These are phyloP conservation scores for Sutorius eximius DNA, from an alignment of 1,284 basidiomycete genomes.

Conservation along the genomic window DNA sequence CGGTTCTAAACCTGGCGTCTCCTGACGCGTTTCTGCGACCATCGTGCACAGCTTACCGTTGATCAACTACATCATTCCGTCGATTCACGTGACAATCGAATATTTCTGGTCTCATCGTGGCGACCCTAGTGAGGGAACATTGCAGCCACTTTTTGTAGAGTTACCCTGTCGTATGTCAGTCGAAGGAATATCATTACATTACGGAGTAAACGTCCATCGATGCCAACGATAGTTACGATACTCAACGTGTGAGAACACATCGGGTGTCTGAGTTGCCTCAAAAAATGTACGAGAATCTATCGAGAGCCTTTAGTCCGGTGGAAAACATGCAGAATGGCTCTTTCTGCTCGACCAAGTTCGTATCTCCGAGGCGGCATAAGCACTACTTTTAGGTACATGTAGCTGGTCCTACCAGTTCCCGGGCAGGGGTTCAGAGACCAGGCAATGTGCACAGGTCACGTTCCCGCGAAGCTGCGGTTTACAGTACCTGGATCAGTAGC, in stretches of 20 bases:
- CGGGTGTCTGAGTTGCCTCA: background rate
- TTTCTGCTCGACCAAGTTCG: background rate
- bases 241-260: background rate
- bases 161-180: background rate
- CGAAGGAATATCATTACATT: background rate
- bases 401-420: background rate
- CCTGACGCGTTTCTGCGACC: background rate
- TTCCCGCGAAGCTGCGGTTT: conserved; percentile 13
- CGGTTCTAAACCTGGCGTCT: background rate
- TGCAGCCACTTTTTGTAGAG: no score
- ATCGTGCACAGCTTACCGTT: background rate
- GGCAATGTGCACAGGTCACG: background rate
- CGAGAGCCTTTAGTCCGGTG: background rate
- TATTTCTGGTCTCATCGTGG: background rate
- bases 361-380: background rate
- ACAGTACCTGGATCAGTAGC: background rate
- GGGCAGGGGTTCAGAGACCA: background rate
- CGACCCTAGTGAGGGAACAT: background rate
- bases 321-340: background rate
- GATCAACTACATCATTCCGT: background rate
- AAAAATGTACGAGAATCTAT: background rate
- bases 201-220: background rate
- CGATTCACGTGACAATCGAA: background rate
- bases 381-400: no score
- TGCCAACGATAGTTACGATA: background rate